Base-by-base conservation (phyloP, 2,329 filamentous ascomycete genomes). In the Arthrobotrys musiformis region DNA sequence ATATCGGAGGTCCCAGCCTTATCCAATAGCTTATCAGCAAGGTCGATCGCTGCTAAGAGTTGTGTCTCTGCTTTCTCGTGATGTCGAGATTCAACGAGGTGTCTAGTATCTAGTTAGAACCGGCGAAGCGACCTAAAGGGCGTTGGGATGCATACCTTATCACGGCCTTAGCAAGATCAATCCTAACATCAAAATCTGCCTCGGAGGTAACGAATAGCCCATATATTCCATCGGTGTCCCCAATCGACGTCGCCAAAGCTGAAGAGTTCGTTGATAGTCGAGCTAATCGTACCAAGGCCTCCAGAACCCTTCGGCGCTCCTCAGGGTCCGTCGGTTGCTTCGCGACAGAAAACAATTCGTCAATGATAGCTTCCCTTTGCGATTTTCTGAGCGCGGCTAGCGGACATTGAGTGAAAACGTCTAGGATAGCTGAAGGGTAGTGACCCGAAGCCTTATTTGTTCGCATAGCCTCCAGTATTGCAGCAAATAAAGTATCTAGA, bases 231-330 rank as follows among this genome's bases (percentile, higher is more conserved):
- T 70, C 48, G 11, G 5, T 37, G 1, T 5, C 22, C 13, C 64
- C 72, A 5, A 64, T 42, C 11, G 48, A 69, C 0, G 35, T 60
- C 17, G 64, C 72, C 1, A 76, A 40, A 35, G 19, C 8, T 2
- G 72, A 70, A 44, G 72, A 66, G 58, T 70, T 76, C 13, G 72
- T 76, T 9, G 72, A 70, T 28, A 76, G 19, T 17, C 52, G 46
- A 28, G 72, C 56, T 8, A 76, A 28, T 26, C 64, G 26, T 13
- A 26, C 17, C 37, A 76, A 8, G 11, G 13, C 48, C 0, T 52
- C 42, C 3, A 76, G 26, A 17, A 66, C 46, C 13, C 54, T 37
- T 24, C 22, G 44, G 4, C 9, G 33, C 11, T 58, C 63, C 35
- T 48, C 40, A 2, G 8, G 35, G n/a, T 58, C 22, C 4, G 4